phyloP scores from a whole-genome alignment of 345 rosid genomes.

The Odontarrhena argentea region DNA sequence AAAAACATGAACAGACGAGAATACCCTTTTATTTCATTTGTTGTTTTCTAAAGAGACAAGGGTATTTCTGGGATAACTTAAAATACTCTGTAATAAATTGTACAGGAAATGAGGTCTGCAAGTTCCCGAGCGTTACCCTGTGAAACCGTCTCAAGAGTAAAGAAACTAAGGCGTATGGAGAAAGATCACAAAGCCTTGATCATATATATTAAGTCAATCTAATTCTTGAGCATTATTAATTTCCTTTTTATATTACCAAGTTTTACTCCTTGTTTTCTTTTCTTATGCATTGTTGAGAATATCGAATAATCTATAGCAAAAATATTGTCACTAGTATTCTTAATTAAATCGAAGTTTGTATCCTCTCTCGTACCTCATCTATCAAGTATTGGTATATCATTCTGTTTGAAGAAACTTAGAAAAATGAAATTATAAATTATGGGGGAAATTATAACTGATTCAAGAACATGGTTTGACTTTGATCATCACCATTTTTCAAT shows the following conservation, averaged over 20 bases:
- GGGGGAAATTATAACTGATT: not conserved
- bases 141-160: slow-evolving; percentile 17
- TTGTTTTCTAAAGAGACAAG: not conserved
- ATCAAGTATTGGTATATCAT: slow-evolving; percentile 5
- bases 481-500: not conserved
- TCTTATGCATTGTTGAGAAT: slow-evolving; percentile 8
- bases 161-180: not conserved
- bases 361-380: not conserved
- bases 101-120: slow-evolving; percentile 40
- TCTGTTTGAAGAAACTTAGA: not conserved
- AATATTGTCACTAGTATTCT: not conserved
- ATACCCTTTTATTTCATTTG: not conserved
- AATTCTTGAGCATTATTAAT: slow-evolving; percentile 17
- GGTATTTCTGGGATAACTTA: not conserved
- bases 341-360: not conserved
- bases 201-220: slow-evolving; percentile 17
- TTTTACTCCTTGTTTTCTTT: slow-evolving; percentile 7
- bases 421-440: not conserved
- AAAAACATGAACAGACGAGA: slow-evolving; percentile 3
- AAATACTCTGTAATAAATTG: not conserved
- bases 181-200: slow-evolving; percentile 17
- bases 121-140: slow-evolving; percentile 40
- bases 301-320: not conserved
- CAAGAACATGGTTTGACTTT: not conserved
- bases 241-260: not conserved